Evolutionary conservation across 352 stramenopile species (phyloP), one percentile per base, ranked within the genome.

Genomic region (Phytophthora cryptogea): DNA sequence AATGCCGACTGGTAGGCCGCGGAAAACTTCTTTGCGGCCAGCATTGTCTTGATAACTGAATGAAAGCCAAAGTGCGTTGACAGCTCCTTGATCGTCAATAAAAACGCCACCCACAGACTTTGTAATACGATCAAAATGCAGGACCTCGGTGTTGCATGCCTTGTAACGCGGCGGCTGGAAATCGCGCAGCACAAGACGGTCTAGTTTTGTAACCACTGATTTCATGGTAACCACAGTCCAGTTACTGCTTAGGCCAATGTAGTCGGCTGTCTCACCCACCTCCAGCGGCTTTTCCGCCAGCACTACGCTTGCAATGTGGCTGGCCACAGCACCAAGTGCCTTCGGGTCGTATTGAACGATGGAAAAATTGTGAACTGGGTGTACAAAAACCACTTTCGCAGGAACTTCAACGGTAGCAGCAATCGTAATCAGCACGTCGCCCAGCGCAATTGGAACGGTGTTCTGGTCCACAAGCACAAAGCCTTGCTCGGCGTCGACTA

Each of bases 381-480:
- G 92, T 16, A 97, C 86, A 54, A 97, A 97, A 11, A 96, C 76
- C 1, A 96, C 82, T 55, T 88, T 91, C 4, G 80, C 90, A 0
- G 86, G 80, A 13, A 96, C 74, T 66, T 97, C 90, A 28, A 97
- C 80, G 0, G 80, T 94, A 35, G 88, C 91, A 11, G 86, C 89
- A 43, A 98, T 87, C 2, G 90, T 95, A 44, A 98, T 81, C 17
- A 91, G 63, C 45, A 95, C 83, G 43, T 97, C 89, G 17, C 88
- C 88, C 6, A 96, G 66, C 0, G 88, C 83, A 36, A 92, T 95
- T 4, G 89, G 88, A 17, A 97, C 90, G 0, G 92, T 98, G 63
- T 96, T 97, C 48, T 96, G 87, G 63, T 98, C 92, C 42, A 97
- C 89, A 27, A 97, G 72, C n/a, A 98, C 87, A 49, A 97, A 88